Base-by-base conservation (phyloP, 116 monocot species). In the Trichopus zeylanicus region DNA sequence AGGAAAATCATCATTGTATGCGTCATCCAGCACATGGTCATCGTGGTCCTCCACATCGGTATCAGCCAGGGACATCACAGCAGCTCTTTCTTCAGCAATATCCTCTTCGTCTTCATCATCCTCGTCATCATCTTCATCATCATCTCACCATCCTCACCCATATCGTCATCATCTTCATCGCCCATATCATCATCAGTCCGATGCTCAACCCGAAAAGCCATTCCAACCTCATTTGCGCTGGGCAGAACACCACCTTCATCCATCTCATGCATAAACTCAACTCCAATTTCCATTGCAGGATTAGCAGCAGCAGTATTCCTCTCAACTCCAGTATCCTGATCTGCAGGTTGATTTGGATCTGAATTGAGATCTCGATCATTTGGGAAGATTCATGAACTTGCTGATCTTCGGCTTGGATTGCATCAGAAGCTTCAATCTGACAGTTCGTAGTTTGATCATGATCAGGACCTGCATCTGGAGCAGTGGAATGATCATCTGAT, bases 31-130 rank as follows among this genome's bases (percentile, higher is more conserved):
- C 34, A 63, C 80, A 76, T 53, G 67, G 53, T 77, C 84, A 78
- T 84, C 78, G 46, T 73, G 82, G 65, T 87, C 87, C 30, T 87
- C 83, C 35, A 73, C 70, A 78, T 89, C 78, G 49, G 81, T 89
- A 48, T 78, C 81, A 58, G 81, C 84, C 47, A 89, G 31, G 60
- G 89, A 84, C 64, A 87, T 83, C 56, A 89, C 48, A 66, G 69
- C 78, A 73, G 71, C 70, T 48, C 78, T 84, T 51, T 74, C 81
- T 69, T 73, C 84, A 55, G 59, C 77, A 35, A 63, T 71, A 56
- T 77, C 80, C 19, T 77, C 80, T n/a, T 77, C 81, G 6, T 83
- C 81, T 16, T 87, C 87, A 38, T 87, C 87, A 34, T 76, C 80
- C 24, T 82, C 87, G 6, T 80, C 88, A 58, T 81, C 82, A 51